A percentile compares a stretch with the other conserved stretches of the same genome.
These are phyloP conservation scores for Talaromyces rugulosus DNA, from an alignment of 2,329 filamentous ascomycete genomes.

Conservation along the genomic window DNA sequence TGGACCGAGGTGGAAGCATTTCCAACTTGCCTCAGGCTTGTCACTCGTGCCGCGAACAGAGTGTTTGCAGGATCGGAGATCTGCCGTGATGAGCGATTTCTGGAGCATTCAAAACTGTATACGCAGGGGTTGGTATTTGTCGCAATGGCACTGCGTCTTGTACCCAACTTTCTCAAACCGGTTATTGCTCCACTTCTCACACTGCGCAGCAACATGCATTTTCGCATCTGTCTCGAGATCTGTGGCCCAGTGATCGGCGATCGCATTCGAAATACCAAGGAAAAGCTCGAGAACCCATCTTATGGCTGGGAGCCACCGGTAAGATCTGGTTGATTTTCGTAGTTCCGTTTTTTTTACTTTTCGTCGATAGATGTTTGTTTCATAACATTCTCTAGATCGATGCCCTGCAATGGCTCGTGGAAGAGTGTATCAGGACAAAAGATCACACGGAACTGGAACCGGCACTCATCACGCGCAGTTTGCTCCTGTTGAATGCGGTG, in stretches of 20 bases:
- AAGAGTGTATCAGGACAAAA: conserved; percentile 1
- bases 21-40: background rate
- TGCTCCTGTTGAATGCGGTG: background rate
- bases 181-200: background rate
- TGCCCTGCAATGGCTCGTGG: conserved; percentile 1
- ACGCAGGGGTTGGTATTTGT: background rate
- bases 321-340: background rate
- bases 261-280: background rate
- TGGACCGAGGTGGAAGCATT: background rate
- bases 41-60: background rate
- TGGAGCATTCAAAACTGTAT: conserved; percentile 1
- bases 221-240: background rate
- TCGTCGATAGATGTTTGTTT: background rate
- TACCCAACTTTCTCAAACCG: background rate
- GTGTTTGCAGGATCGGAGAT: conserved; percentile 2
- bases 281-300: background rate
- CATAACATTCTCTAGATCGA: background rate
- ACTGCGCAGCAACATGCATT: background rate
- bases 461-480: background rate
- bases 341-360: background rate
- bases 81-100: conserved; percentile 1
- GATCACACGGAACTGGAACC: background rate
- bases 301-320: background rate
- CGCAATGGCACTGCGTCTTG: background rate
- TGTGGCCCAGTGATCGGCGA: background rate